These are phyloP conservation scores for Emmonsia crescens DNA, from an alignment of 2,329 filamentous ascomycete species.

Conservation along the genomic window DNA sequence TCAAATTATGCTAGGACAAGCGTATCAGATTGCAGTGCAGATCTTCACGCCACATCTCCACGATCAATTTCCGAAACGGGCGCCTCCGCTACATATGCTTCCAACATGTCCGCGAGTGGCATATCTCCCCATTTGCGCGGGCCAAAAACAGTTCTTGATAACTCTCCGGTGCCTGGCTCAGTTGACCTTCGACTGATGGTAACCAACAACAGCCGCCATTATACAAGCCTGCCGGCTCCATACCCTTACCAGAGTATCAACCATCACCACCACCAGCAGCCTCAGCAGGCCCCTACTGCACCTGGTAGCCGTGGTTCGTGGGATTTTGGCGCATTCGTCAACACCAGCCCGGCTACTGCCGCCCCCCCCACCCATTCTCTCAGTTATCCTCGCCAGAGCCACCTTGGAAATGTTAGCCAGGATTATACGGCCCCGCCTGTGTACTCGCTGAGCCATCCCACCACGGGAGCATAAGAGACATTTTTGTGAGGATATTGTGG, in stretches of 20 bases:
- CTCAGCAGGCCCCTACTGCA: constrained; percentile 20
- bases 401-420: neutral
- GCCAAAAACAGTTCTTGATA: constrained; percentile 15
- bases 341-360: constrained; percentile 20
- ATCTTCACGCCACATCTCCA: constrained; percentile 39
- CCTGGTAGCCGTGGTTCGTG: constrained; percentile 26
- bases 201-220: constrained; percentile 23
- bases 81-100: constrained; percentile 34
- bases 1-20: constrained; percentile 33
- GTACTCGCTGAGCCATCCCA: constrained; percentile 23
- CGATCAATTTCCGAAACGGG: constrained; percentile 38
- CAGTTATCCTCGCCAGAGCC: constrained; percentile 18
- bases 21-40: constrained; percentile 38
- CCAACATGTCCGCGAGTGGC: constrained; percentile 32
- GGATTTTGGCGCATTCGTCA: constrained; percentile 27
- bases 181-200: constrained; percentile 30
- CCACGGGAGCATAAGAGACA: constrained; percentile 18
- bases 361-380: constrained; percentile 21
- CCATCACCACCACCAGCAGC: constrained; percentile 23
- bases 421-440: constrained; percentile 15
- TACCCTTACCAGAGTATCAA: constrained; percentile 26
- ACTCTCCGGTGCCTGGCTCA: constrained; percentile 17
- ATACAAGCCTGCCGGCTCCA: constrained; percentile 19
- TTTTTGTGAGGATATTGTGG: neutral
- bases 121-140: constrained; percentile 35